phyloP scores from a whole-genome alignment of 1,284 basidiomycete genomes.

The Leccinum variabile region DNA sequence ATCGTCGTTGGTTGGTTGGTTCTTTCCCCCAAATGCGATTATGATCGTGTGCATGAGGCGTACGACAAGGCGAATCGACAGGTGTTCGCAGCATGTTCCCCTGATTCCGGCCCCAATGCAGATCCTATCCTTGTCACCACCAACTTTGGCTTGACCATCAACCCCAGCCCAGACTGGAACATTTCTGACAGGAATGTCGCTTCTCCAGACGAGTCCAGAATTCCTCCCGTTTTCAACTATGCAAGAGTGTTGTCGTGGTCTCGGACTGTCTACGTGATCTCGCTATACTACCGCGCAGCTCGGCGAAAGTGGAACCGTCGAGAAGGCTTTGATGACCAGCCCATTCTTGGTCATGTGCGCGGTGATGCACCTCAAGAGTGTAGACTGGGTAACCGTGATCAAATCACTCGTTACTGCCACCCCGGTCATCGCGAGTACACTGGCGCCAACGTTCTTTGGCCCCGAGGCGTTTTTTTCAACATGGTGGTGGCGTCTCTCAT shows the following conservation, averaged over 20 bases:
- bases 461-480: constrained; percentile 31
- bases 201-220: constrained; percentile 26
- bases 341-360: background rate
- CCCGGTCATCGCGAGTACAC: constrained; percentile 7
- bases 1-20: constrained; percentile 44
- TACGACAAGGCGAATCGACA: constrained; percentile 35
- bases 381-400: constrained; percentile 27
- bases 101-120: background rate
- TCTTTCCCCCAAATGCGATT: constrained; percentile 43
- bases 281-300: constrained; percentile 24
- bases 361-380: constrained; percentile 11
- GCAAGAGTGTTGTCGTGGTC: constrained; percentile 32
- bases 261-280: constrained; percentile 19
- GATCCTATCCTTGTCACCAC: constrained; percentile 2
- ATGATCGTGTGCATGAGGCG: constrained; percentile 33
- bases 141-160: constrained; percentile 27
- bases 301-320: constrained; percentile 13
- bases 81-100: constrained; percentile 2
- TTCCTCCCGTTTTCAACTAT: constrained; percentile 36
- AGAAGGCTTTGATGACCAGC: constrained; percentile 4
- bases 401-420: constrained; percentile 32
- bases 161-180: constrained; percentile 10
- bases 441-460: constrained; percentile 23
- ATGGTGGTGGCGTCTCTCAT: constrained; percentile 37
- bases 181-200: background rate